phyloP scores from a whole-genome alignment of 148 eudicot genomes.

The Silene uniflora region DNA sequence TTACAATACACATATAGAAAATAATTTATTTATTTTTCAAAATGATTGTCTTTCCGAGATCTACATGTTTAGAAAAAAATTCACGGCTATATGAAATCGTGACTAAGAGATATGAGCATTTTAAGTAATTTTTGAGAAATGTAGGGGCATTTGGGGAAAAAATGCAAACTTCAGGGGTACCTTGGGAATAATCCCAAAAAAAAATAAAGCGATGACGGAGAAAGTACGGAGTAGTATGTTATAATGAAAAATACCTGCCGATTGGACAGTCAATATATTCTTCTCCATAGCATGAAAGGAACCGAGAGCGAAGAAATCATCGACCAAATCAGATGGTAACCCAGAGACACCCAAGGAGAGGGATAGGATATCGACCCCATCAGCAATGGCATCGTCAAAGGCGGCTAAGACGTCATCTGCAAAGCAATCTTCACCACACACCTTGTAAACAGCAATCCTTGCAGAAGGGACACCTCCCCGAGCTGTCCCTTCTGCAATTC shows the following conservation, averaged over 20 bases:
- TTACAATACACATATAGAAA: no score
- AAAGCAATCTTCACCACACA: not conserved
- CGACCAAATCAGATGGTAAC: not conserved
- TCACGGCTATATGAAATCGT: no score
- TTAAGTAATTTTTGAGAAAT: no score
- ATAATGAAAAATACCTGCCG: not conserved
- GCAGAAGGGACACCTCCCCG: conserved; percentile 10
- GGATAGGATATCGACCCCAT: not conserved
- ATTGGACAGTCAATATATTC: conserved; percentile 4
- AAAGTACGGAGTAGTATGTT: no score
- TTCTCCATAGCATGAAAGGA: not conserved
- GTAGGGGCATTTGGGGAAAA: no score
- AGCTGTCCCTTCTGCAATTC: conserved; percentile 4
- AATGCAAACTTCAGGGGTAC: no score
- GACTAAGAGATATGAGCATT: no score
- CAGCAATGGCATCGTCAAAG: conserved; percentile 11
- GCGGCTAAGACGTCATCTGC: not conserved
- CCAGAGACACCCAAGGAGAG: not conserved
- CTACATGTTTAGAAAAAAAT: no score
- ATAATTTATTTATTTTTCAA: no score
- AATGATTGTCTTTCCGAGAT: no score
- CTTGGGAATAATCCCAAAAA: no score
- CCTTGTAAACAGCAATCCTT: not conserved
- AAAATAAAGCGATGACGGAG: no score
- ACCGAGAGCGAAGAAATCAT: not conserved